These are phyloP conservation scores for Trematosphaeria pertusa DNA, from an alignment of 2,329 filamentous ascomycete genomes.

Conservation along the genomic window DNA sequence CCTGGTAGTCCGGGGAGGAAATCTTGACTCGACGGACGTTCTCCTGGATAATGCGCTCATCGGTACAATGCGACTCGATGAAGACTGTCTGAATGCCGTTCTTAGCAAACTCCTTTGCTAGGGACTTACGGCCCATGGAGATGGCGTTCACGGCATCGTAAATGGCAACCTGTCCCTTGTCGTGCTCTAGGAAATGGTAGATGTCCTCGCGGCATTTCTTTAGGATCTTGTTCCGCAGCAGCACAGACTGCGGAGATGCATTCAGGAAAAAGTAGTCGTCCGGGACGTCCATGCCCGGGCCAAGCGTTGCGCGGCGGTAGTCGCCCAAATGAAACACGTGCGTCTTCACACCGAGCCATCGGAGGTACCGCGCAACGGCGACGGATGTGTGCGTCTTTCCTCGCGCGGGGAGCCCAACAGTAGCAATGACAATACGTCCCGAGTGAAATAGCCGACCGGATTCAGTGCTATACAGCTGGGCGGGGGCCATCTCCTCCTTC, in stretches of 20 bases:
- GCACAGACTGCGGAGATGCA: conserved; percentile 88
- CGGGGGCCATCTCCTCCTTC: conserved; percentile 84
- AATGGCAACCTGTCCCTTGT: conserved; percentile 97
- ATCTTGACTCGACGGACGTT: conserved; percentile 98
- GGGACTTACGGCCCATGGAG: conserved; percentile 76
- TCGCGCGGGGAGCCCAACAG: conserved; percentile 91
- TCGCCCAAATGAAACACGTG: conserved; percentile 97
- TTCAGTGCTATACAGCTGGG: conserved; percentile 97
- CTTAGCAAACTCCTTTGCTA: conserved; percentile 97
- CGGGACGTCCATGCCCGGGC: conserved; percentile 81
- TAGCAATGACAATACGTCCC: conserved; percentile 94
- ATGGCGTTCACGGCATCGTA: conserved; percentile 98
- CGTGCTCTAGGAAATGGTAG: conserved; percentile 93
- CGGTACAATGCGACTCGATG: conserved; percentile 94
- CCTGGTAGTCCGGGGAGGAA: conserved; percentile 93
- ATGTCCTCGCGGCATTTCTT: conserved; percentile 98
- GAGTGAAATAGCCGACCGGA: conserved; percentile 97
- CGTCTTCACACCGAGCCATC: conserved; percentile 98
- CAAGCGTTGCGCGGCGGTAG: conserved; percentile 90
- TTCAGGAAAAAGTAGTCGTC: conserved; percentile 98
- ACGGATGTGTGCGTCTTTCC: conserved; percentile 99
- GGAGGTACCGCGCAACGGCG: conserved; percentile 89
- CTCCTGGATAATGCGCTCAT: conserved; percentile 91
- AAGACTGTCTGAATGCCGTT: conserved; percentile 96
- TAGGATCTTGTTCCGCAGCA: conserved; percentile 93